Conservation (phyloP, 768 basidiomycete genomes). For the Xerocomellus amylosporus region DNA sequence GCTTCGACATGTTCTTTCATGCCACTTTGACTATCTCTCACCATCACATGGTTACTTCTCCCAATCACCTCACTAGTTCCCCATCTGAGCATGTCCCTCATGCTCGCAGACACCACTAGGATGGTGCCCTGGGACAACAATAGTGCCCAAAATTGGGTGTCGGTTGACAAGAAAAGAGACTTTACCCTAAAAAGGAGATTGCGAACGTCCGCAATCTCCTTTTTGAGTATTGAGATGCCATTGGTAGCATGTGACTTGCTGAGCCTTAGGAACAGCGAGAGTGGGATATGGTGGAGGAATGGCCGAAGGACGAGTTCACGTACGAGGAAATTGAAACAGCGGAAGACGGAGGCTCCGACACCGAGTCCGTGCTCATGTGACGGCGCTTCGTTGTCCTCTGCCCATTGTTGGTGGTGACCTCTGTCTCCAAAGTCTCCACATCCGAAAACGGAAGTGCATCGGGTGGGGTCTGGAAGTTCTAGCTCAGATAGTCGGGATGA, state of each 20-base stretch:
- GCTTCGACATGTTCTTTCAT: constrained; percentile 26
- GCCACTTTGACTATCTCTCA: constrained; percentile 23
- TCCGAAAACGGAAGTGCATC: constrained; percentile 56
- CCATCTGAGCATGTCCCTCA: constrained; percentile 68
- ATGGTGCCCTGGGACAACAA: constrained; percentile 46
- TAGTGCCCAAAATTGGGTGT: constrained; percentile 42
- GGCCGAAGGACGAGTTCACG: constrained; percentile 56
- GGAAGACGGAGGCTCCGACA: constrained; percentile 53
- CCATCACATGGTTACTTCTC: constrained; percentile 39
- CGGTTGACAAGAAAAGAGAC: no score
- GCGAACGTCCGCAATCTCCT: no score
- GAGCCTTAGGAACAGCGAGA: constrained; percentile 48
- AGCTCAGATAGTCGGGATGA: constrained; percentile 66
- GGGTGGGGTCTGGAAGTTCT: constrained; percentile 43
- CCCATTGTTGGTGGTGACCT: constrained; percentile 25
- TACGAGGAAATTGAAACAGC: constrained; percentile 64
- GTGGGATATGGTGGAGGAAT: constrained; percentile 53
- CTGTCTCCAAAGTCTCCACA: constrained; percentile 47
- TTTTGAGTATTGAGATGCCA: no score
- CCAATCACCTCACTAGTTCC: constrained; percentile 52
- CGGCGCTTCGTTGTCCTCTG: constrained; percentile 61
- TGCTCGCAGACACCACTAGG: constrained; percentile 47
- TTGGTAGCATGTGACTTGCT: no score
- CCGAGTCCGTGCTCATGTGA: constrained; percentile 62
- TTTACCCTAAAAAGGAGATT: no score